Evolutionary conservation across 345 rosid species (phyloP).

Genomic region (Brassica cretica): DNA sequence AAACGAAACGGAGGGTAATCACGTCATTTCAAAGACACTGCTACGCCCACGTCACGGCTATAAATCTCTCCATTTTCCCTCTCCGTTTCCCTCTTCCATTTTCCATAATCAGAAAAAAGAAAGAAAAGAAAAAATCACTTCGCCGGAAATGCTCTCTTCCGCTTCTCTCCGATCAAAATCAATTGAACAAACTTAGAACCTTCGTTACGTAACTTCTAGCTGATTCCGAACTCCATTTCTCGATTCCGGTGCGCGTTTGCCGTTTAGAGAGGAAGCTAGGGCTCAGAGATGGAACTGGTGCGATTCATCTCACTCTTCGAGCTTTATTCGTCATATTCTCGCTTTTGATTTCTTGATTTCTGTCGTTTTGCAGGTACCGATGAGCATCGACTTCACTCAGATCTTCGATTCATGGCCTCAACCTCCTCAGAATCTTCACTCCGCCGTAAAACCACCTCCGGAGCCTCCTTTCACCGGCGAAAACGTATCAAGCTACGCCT

Average conservation of each 20-base stretch:
- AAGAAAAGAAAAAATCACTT: neutral
- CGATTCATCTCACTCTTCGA: conserved; percentile 4
- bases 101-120: neutral
- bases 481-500: no score
- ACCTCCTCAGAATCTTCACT: neutral
- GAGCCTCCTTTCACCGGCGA: no score
- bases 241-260: neutral
- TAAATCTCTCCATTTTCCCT: conserved; percentile 24
- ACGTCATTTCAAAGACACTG: neutral
- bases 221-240: neutral
- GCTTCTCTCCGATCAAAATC: neutral
- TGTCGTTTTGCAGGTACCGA: conserved; percentile 38
- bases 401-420: conserved; percentile 25
- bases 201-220: neutral
- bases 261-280: conserved; percentile 31
- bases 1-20: conserved; percentile 8
- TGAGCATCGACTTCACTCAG: conserved; percentile 30
- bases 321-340: neutral
- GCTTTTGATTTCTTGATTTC: neutral
- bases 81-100: neutral
- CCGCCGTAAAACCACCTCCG: conserved; percentile 23
- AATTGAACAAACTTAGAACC: neutral
- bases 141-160: neutral
- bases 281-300: conserved; percentile 52
- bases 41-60: conserved; percentile 28